Base-by-base conservation (phyloP, 2,329 filamentous ascomycete species). In the Teratosphaeria epicoccoides region DNA sequence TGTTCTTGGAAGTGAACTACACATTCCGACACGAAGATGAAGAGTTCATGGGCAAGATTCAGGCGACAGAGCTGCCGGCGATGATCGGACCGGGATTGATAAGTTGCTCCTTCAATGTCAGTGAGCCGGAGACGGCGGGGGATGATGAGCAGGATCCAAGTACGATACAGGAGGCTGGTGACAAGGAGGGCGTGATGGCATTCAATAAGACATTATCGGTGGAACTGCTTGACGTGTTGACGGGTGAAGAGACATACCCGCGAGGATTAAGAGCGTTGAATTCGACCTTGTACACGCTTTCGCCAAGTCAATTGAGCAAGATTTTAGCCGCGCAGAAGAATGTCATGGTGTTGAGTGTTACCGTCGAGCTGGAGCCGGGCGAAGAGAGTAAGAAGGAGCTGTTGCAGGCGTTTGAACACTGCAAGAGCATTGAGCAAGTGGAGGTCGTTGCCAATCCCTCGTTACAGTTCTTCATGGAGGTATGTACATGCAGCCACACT, bases 1-100 rank as follows among this genome's bases (percentile, higher is more conserved):
- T 70, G 60, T 72, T 75, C 51, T 55, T 76, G 46, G 71, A 76
- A 52, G 60, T 75, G 22, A 72, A 70, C 43, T 76, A 73, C 51
- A 76, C 72, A 1, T 75, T 71, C 52, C 64, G 72, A 5, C 71
- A 73, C 57, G 68, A 70, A 43, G 70, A 73, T 53, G 63, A 68
- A 44, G 68, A 70, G 24, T 72, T 73, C 56, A 61, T 73, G 60
- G 62, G 58, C 24, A 68, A 69, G 51, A 67, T 73, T 10, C 68
- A 67, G 24, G 68, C 63, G 3, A 55, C 59, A 1, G 70, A 72
- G 52, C 49, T 72, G 45, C 66, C 65, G 2, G 24, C 53, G 17
- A 52, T 72, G 25, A 61, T 71, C 17, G 66, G 64, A 1, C 69
- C 69, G 12, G 65, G 64, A 0, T 49, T 72, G 49, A 68, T 72